phyloP scores from a whole-genome alignment of 495 filamentous ascomycete species.

The Diplogelasinospora grovesii region DNA sequence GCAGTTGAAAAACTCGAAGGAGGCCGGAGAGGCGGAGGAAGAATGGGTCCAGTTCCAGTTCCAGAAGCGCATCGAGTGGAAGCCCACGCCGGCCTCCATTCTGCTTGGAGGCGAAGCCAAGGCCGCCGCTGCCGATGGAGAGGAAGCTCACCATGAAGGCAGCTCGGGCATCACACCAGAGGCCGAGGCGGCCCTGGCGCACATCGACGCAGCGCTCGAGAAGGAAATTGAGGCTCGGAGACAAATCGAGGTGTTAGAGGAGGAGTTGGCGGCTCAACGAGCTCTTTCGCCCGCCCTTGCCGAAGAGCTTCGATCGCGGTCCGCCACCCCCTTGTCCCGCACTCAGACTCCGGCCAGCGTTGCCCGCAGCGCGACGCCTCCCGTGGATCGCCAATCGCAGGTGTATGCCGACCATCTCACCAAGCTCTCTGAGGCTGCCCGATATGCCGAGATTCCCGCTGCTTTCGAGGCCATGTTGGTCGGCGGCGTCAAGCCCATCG shows the following conservation, averaged over 20 bases:
- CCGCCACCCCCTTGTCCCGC: conserved; percentile 32
- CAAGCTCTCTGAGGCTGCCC: conserved; percentile 57
- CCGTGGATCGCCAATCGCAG: conserved; percentile 52
- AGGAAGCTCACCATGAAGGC: conserved; percentile 13
- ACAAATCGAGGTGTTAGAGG: conserved; percentile 39
- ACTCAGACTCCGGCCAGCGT: conserved; percentile 34
- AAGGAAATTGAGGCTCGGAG: conserved; percentile 41
- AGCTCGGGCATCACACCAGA: conserved; percentile 20
- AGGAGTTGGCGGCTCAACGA: conserved; percentile 33
- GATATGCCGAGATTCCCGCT: conserved; percentile 78
- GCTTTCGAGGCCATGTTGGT: conserved; percentile 81
- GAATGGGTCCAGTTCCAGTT: conserved; percentile 92
- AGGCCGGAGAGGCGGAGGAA: conserved; percentile 50
- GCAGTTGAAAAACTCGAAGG: conserved; percentile 73
- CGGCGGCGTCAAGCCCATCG: conserved; percentile 68
- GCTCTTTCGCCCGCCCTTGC: conserved; percentile 29
- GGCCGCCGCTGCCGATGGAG: conserved; percentile 29
- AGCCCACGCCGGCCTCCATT: conserved; percentile 48
- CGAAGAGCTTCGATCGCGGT: conserved; percentile 32
- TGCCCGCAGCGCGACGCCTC: conserved; percentile 37
- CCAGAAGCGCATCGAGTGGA: conserved; percentile 79
- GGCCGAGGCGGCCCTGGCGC: conserved; percentile 38
- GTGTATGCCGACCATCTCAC: conserved; percentile 68
- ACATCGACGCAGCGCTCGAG: conserved; percentile 44
- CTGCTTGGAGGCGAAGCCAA: conserved; percentile 46